phyloP scores from a whole-genome alignment of 306 rosid genomes.

The Vachellia collinsii region DNA sequence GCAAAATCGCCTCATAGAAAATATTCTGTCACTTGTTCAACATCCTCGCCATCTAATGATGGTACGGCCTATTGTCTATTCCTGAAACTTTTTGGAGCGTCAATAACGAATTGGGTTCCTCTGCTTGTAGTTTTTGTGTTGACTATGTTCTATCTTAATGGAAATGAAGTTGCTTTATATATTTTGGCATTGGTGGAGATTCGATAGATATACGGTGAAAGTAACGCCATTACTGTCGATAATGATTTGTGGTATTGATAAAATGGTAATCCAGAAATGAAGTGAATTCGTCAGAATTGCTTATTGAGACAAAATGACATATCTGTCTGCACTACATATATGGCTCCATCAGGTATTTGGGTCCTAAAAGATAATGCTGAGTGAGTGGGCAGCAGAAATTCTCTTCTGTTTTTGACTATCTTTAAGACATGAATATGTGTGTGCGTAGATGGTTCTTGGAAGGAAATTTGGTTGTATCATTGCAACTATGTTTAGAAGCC shows the following conservation, averaged over 20 bases:
- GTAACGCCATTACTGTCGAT: slow-evolving; percentile 8
- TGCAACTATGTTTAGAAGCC: slow-evolving; percentile 2
- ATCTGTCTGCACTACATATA: not conserved
- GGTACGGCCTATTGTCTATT: slow-evolving; percentile 38
- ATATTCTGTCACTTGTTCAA: slow-evolving; percentile 58
- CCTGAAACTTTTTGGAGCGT: not conserved
- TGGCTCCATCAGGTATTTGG: not conserved
- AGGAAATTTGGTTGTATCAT: not conserved
- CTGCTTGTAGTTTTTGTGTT: slow-evolving; percentile 20
- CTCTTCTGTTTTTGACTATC: not conserved
- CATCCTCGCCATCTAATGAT: slow-evolving; percentile 58
- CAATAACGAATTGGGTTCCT: slow-evolving; percentile 14
- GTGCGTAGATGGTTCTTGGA: not conserved
- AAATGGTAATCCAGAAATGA: slow-evolving; percentile 18
- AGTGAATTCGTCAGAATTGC: slow-evolving; percentile 5
- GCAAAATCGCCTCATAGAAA: slow-evolving; percentile 33
- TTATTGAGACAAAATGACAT: not conserved
- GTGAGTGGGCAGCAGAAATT: not conserved
- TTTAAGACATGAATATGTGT: not conserved
- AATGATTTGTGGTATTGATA: slow-evolving; percentile 1
- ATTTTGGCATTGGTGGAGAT: slow-evolving; percentile 1
- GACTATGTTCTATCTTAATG: not conserved
- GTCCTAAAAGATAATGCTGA: not conserved
- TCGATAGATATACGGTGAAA: not conserved
- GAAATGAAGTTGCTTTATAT: slow-evolving; percentile 25